Evolutionary conservation across 129 eudicot genomes (phyloP).

Genomic region (Lactuca saligna): DNA sequence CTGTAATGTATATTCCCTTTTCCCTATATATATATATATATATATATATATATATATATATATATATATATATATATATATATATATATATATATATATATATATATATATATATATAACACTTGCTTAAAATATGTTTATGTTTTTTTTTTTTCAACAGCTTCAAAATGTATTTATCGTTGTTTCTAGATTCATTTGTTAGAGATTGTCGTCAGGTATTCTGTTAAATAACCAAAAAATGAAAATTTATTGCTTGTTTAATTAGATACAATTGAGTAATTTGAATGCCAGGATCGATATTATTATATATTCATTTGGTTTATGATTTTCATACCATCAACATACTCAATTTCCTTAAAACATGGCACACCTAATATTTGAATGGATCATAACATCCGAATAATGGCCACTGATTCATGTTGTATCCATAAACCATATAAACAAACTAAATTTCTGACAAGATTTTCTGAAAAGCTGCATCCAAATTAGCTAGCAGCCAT

Average conservation of each 20-base stretch:
- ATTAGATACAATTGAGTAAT: constrained; percentile 19
- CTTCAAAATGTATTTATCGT: no score
- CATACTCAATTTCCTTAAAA: constrained; percentile 22
- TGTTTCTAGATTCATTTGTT: no score
- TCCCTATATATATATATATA: no score
- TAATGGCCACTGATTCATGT: constrained; percentile 15
- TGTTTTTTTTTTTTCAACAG: no score
- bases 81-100: no score
- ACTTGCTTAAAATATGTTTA: no score
- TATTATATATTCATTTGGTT: not conserved
- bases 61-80: no score
- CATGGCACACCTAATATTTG: constrained; percentile 29
- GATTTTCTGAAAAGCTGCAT: constrained; percentile 9
- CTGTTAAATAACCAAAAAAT: not conserved
- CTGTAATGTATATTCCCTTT: no score
- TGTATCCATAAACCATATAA: constrained; percentile 24
- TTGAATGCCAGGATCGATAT: not conserved
- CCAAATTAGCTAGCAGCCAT: constrained; percentile 28
- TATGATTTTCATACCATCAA: not conserved
- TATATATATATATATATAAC: no score
- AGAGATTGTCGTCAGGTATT: not conserved
- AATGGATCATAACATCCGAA: constrained; percentile 15
- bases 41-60: no score
- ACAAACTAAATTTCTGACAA: constrained; percentile 6
- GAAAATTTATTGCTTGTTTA: not conserved